phyloP scores from a whole-genome alignment of 345 rosid genomes.

The Eucalyptus pauciflora region DNA sequence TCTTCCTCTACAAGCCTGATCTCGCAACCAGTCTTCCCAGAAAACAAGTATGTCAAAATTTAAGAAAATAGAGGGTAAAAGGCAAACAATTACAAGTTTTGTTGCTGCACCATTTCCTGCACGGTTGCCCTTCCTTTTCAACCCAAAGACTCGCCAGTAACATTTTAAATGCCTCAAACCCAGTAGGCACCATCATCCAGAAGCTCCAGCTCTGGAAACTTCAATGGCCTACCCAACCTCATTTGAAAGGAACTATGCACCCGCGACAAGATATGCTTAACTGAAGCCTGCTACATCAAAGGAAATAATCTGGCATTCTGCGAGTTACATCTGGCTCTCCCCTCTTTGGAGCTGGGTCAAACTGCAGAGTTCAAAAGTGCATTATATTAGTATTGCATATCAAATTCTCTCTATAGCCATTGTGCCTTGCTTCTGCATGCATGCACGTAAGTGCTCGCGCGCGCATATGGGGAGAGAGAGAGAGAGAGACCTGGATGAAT shows the following conservation, averaged over 20 bases:
- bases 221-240: background rate
- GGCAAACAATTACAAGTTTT: background rate
- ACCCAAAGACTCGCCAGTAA: background rate
- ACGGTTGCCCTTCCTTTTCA: background rate
- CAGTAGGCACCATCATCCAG: background rate
- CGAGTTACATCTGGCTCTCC: constrained; percentile 95
- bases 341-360: constrained; percentile 98
- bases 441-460: background rate
- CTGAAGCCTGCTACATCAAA: constrained; percentile 12
- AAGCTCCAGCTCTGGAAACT: background rate
- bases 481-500: constrained; percentile 73
- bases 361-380: constrained; percentile 28
- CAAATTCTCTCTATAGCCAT: background rate
- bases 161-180: background rate
- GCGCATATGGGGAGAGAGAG: background rate
- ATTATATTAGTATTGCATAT: background rate
- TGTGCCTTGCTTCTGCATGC: background rate
- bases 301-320: constrained; percentile 94
- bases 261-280: background rate
- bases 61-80: background rate
- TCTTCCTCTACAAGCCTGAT: background rate
- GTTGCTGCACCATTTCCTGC: background rate
- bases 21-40: background rate
- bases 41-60: background rate
- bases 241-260: background rate